These are phyloP conservation scores for Capsella rubella DNA, from an alignment of 441 rosid species.

Conservation along the genomic window DNA sequence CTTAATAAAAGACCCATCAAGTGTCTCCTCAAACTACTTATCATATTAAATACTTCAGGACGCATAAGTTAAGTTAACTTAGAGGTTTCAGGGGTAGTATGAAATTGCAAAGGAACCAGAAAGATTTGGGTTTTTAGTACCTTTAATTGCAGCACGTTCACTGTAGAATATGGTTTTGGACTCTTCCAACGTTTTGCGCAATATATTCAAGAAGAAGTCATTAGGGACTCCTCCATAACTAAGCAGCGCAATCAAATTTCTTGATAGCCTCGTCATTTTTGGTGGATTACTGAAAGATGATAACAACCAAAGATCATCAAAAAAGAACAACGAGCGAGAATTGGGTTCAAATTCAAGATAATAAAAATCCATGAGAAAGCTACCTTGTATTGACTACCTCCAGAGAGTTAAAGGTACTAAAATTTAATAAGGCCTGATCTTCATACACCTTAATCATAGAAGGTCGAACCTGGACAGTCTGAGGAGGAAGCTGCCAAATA, in stretches of 20 bases:
- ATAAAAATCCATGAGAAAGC: background rate
- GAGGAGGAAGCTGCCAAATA: constrained; percentile 55
- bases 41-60: background rate
- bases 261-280: constrained; percentile 54
- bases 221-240: constrained; percentile 78
- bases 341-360: background rate
- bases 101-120: constrained; percentile 4
- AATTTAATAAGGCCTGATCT: constrained; percentile 44
- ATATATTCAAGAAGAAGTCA: constrained; percentile 54
- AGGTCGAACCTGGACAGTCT: constrained; percentile 60
- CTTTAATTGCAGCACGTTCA: constrained; percentile 60
- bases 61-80: background rate
- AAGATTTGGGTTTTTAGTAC: constrained; percentile 44
- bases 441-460: constrained; percentile 77
- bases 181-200: constrained; percentile 59
- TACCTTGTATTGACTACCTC: constrained; percentile 80
- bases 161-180: constrained; percentile 48
- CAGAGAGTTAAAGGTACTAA: constrained; percentile 52
- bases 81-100: background rate
- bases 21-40: background rate
- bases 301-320: constrained; percentile 2
- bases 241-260: constrained; percentile 65
- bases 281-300: constrained; percentile 46
- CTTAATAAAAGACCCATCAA: constrained; percentile 13
- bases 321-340: background rate